Percentiles rank a stretch among this genome's conserved stretches.
These are phyloP conservation scores for Boletus chippewaensis DNA, from an alignment of 1,284 basidiomycete species.

Conservation along the genomic window DNA sequence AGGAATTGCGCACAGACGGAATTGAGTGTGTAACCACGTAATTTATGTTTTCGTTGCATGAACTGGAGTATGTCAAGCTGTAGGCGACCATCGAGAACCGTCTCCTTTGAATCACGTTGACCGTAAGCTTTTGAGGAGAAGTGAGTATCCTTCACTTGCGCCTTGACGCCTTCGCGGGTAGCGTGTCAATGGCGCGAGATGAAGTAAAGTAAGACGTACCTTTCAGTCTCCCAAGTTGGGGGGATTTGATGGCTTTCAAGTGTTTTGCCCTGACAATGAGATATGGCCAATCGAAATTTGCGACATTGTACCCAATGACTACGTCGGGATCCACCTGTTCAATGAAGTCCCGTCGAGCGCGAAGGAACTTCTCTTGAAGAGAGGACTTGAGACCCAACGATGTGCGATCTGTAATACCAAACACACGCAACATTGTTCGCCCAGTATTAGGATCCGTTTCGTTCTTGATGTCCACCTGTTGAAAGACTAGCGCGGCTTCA, in stretches of 20 bases:
- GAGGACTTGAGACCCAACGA: conserved; percentile 92
- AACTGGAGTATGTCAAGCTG: conserved; percentile 92
- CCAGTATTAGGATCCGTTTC: conserved; percentile 45
- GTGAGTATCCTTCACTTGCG: conserved; percentile 84
- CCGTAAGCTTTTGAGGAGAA: conserved; percentile 96
- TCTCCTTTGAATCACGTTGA: conserved; percentile 91
- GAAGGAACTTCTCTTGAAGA: conserved; percentile 71
- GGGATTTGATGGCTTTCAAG: conserved; percentile 68
- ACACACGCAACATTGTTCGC: conserved; percentile 64
- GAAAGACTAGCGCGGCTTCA: conserved; percentile 56
- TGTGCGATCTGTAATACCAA: conserved; percentile 88
- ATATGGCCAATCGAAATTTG: conserved; percentile 92
- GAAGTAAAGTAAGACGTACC: conserved; percentile 40
- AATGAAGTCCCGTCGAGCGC: conserved; percentile 81
- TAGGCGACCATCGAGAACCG: conserved; percentile 79
- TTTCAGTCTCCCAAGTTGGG: conserved; percentile 71
- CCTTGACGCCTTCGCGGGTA: conserved; percentile 51
- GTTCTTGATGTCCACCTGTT: conserved; percentile 90
- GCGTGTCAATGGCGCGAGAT: not conserved
- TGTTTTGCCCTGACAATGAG: conserved; percentile 84
- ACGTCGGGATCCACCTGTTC: conserved; percentile 87
- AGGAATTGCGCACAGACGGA: conserved; percentile 94
- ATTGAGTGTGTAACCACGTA: conserved; percentile 92
- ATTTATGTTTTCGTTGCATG: conserved; percentile 95
- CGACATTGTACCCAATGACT: conserved; percentile 89